Evolutionary conservation across 768 basidiomycete species (phyloP).

Genomic region (Agaricus subrufescens): DNA sequence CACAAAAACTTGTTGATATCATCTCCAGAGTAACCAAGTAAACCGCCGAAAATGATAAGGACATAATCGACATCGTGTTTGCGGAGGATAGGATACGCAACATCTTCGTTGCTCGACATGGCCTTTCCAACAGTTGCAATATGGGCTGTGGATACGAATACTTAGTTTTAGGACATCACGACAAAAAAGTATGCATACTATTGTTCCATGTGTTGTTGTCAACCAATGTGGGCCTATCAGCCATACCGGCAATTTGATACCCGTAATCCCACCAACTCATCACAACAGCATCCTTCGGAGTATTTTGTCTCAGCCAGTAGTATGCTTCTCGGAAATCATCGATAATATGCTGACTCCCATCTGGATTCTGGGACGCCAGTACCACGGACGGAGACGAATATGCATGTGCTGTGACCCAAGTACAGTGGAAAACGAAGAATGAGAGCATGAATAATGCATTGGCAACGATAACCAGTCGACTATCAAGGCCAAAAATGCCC

Average conservation of each 20-base stretch:
- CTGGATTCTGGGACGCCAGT: slow-evolving; percentile 68
- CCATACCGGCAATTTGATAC: slow-evolving; percentile 99
- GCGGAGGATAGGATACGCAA: slow-evolving; percentile 93
- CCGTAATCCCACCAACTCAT: slow-evolving; percentile 99
- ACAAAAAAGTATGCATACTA: slow-evolving; percentile 51
- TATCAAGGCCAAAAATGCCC: slow-evolving; percentile 85
- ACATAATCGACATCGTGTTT: slow-evolving; percentile 99
- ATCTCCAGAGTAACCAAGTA: slow-evolving; percentile 96
- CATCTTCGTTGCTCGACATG: slow-evolving; percentile 92
- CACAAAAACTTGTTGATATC: slow-evolving; percentile 99
- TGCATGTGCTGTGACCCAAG: slow-evolving; percentile 90
- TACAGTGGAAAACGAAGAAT: slow-evolving; percentile 95
- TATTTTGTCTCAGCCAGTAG: slow-evolving; percentile 97
- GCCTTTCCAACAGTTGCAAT: slow-evolving; percentile 99
- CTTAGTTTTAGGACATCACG: not conserved
- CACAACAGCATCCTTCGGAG: slow-evolving; percentile 84
- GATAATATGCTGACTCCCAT: slow-evolving; percentile 91
- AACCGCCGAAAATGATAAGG: slow-evolving; percentile 93
- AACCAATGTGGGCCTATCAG: slow-evolving; percentile 91
- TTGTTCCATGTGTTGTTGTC: slow-evolving; percentile 99
- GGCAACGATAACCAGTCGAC: slow-evolving; percentile 68
- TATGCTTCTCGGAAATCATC: slow-evolving; percentile 99
- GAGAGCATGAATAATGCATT: slow-evolving; percentile 75
- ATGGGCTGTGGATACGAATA: slow-evolving; percentile 53
- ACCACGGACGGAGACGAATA: slow-evolving; percentile 99